Evolutionary conservation across 1,284 basidiomycete species (phyloP), one percentile per base, ranked within the genome.

Genomic region (Pascua guehoae): DNA sequence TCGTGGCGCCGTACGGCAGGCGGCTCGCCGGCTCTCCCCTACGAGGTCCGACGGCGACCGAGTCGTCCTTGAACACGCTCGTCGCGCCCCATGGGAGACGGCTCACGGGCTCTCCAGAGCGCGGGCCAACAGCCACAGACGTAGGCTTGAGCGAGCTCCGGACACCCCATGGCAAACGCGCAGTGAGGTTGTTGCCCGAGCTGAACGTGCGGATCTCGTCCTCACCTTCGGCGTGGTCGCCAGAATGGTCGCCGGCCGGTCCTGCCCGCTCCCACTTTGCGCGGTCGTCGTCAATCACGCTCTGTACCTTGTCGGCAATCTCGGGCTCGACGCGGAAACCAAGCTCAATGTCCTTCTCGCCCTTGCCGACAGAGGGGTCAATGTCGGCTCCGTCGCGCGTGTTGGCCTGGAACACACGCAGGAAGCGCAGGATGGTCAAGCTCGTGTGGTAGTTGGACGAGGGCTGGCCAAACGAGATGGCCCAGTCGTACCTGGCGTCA

Each of bases 371-470:
- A 15, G 12, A n/a, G 50, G 53, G 51, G 5, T 47, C 52, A 15
- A 36, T 18, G 4, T 37, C 43, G 47, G 43, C 53, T 5, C 57
- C 61, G 11, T 54, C 50, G 17, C 41, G 43, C 8, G 61, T 50
- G 57, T 67, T 67, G 38, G 62, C 57, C 24, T 63, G 60, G 57
- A 66, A 67, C n/a, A 67, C 61, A 7, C 66, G 62, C 43, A 67
- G 53, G 52, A 66, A 58, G 49, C 57, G 58, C 39, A 49, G 40
- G 12, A 62, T 48, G 7, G 61, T 62, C 15, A 56, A 54, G 18
- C 50, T 40, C 2, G 66, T 66, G 57, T 67, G 64, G 54, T 64
- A 67, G n/a, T 50, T 24, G 16, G 56, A 53, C 8, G 24, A 36
- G 1, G 55, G 51, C 49, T 60, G 61, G 18, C 63, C 66, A 41